Evolutionary conservation across 2,329 filamentous ascomycete genomes (phyloP).

Genomic region (Hypoxylon sp.): DNA sequence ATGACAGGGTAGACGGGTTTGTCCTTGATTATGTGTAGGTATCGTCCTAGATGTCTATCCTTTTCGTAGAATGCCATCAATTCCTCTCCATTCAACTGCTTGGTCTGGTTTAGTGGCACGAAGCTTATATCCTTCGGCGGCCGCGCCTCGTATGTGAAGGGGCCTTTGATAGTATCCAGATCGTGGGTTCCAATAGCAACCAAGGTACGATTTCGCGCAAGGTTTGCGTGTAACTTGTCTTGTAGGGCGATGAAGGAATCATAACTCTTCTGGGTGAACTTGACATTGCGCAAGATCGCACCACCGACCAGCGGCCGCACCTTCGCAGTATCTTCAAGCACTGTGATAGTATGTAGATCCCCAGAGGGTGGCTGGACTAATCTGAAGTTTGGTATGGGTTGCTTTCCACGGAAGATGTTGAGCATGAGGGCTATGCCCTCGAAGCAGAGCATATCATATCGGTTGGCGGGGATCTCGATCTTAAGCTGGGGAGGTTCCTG

Average conservation of each 20-base stretch:
- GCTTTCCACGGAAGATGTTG: slow-evolving; percentile 90
- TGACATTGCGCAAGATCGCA: slow-evolving; percentile 90
- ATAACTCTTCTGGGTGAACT: slow-evolving; percentile 91
- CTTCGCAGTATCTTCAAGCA: slow-evolving; percentile 80
- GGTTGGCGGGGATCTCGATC: slow-evolving; percentile 97
- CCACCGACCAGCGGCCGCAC: slow-evolving; percentile 91
- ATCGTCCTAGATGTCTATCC: slow-evolving; percentile 92
- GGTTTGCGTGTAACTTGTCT: slow-evolving; percentile 97
- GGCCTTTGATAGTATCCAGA: slow-evolving; percentile 90
- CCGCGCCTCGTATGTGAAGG: slow-evolving; percentile 96
- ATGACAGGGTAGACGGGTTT: slow-evolving; percentile 96
- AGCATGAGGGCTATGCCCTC: slow-evolving; percentile 96
- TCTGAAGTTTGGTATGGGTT: slow-evolving; percentile 83
- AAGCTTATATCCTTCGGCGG: slow-evolving; percentile 95
- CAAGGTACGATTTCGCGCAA: slow-evolving; percentile 91
- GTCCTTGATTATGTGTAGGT: slow-evolving; percentile 94
- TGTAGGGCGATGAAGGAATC: slow-evolving; percentile 98
- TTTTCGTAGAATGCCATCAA: slow-evolving; percentile 96
- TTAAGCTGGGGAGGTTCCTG: slow-evolving; percentile 94
- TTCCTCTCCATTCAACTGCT: slow-evolving; percentile 88
- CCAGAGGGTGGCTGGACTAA: slow-evolving; percentile 80
- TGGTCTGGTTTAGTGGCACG: slow-evolving; percentile 88
- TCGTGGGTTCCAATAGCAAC: slow-evolving; percentile 99
- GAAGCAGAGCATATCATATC: slow-evolving; percentile 95
- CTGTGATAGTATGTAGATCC: slow-evolving; percentile 84